Evolutionary conservation across 176 grass and related monocot genomes (phyloP).

Genomic region (Otatea glauca): DNA sequence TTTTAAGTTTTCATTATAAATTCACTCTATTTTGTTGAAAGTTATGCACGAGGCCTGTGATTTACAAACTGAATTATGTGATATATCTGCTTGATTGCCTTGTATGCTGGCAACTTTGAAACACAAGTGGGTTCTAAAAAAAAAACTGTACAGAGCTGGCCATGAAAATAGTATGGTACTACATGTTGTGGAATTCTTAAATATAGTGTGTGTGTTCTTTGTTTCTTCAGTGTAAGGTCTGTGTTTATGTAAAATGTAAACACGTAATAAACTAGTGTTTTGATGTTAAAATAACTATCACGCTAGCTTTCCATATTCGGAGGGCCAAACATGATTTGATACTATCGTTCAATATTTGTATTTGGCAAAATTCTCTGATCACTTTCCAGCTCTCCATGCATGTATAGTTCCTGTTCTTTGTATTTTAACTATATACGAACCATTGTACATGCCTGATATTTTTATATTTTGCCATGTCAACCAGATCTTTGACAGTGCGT

Average conservation of each 20-base stretch:
- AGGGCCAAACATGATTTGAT: slow-evolving; percentile 14
- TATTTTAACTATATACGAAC: slow-evolving; percentile 16
- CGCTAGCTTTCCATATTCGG: slow-evolving; percentile 1
- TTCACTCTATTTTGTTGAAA: slow-evolving; percentile 6
- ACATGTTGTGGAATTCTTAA: neutral
- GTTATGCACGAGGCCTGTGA: slow-evolving; percentile 8
- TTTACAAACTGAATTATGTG: slow-evolving; percentile 18
- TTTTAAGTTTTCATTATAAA: slow-evolving; percentile 14
- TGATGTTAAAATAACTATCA: slow-evolving; percentile 15
- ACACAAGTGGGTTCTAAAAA: neutral
- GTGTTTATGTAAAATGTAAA: slow-evolving; percentile 14
- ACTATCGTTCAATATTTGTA: slow-evolving; percentile 13
- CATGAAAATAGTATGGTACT: slow-evolving; percentile 27
- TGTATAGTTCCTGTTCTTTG: neutral
- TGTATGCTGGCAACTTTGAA: slow-evolving; percentile 13
- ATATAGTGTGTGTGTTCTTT: slow-evolving; percentile 9
- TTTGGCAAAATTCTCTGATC: slow-evolving; percentile 2
- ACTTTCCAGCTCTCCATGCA: neutral
- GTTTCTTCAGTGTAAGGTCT: slow-evolving; percentile 31
- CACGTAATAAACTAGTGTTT: slow-evolving; percentile 18
- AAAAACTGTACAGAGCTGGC: neutral
- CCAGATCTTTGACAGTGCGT: slow-evolving; percentile 78
- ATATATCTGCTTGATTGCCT: neutral
- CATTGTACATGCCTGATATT: slow-evolving; percentile 32
- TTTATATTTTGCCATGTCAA: slow-evolving; percentile 46